These are phyloP conservation scores for Fraxinus quadrangulata DNA, from an alignment of 257 asterid species.

Conservation along the genomic window DNA sequence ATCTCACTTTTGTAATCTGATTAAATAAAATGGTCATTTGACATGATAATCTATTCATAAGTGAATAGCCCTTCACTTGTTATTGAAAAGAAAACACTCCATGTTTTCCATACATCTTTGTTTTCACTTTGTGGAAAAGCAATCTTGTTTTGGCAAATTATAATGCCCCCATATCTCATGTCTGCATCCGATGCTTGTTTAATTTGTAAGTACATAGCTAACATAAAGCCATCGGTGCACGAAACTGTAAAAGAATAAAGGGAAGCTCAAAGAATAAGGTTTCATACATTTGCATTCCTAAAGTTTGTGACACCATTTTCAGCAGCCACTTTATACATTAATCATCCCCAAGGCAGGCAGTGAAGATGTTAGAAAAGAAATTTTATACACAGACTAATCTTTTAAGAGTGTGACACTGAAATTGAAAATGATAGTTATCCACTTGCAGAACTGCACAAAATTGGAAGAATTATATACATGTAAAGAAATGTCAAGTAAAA, in stretches of 20 bases:
- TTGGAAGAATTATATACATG: constrained; percentile 16
- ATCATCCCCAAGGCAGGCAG: background rate
- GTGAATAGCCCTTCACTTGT: background rate
- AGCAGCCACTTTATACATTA: background rate
- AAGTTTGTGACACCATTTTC: background rate
- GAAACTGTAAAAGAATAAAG: background rate
- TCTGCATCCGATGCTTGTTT: background rate
- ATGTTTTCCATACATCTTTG: background rate
- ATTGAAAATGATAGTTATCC: constrained; percentile 4
- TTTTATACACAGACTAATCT: background rate
- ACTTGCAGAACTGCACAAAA: constrained; percentile 1
- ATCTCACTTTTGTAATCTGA: background rate
- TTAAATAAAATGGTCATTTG: background rate
- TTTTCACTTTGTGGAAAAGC: background rate
- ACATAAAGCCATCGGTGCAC: background rate
- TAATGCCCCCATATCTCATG: background rate
- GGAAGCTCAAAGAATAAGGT: background rate
- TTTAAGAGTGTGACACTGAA: constrained; percentile 2
- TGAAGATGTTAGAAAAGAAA: constrained; percentile 8
- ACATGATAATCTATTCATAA: background rate
- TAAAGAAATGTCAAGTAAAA: constrained; percentile 29
- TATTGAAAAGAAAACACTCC: background rate
- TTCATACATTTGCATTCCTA: background rate
- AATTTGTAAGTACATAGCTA: background rate
- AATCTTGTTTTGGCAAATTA: background rate